These are phyloP conservation scores for Didymellaceae sp. DNA, from an alignment of 2,329 filamentous ascomycete genomes.

Conservation along the genomic window DNA sequence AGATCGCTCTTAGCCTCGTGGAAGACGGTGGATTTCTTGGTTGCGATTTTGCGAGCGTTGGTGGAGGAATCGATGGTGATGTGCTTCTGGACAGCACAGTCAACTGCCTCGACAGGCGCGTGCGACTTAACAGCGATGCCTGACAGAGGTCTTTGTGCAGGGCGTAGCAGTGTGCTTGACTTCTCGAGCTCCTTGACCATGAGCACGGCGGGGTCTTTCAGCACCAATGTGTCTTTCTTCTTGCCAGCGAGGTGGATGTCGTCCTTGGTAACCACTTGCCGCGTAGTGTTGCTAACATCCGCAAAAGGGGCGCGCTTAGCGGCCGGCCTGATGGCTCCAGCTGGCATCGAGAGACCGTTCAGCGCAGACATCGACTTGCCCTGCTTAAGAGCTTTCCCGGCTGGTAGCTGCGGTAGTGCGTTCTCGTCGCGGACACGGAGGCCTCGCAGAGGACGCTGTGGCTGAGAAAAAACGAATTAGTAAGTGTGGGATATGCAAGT, in stretches of 20 bases:
- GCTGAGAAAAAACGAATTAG: conserved; percentile 58
- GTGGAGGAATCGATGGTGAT: conserved; percentile 36
- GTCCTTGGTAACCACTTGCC: conserved; percentile 56
- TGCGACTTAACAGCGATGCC: conserved; percentile 30
- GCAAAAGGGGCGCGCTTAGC: conserved; percentile 81
- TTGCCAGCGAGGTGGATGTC: conserved; percentile 59
- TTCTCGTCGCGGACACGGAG: conserved; percentile 76
- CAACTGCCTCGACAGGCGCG: conserved; percentile 24
- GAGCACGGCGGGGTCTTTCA: conserved; percentile 41
- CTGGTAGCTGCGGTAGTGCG: conserved; percentile 49
- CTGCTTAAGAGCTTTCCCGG: conserved; percentile 68
- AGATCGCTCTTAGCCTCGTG: conserved; percentile 53
- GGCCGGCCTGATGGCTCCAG: conserved; percentile 65
- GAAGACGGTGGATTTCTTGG: conserved; percentile 63
- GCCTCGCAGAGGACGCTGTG: conserved; percentile 68
- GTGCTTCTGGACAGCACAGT: conserved; percentile 32
- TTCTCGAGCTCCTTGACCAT: conserved; percentile 51
- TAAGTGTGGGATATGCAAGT: conserved; percentile 6
- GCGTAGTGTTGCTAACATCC: conserved; percentile 77
- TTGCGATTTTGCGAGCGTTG: conserved; percentile 54
- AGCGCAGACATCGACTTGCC: conserved; percentile 78
- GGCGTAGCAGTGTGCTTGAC: conserved; percentile 58
- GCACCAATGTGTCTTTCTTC: conserved; percentile 47
- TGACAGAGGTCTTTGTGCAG: conserved; percentile 66
- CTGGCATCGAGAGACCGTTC: conserved; percentile 59